Conservation (phyloP, 371 early-diverging fungal genomes). For the Mortierella sp. region DNA sequence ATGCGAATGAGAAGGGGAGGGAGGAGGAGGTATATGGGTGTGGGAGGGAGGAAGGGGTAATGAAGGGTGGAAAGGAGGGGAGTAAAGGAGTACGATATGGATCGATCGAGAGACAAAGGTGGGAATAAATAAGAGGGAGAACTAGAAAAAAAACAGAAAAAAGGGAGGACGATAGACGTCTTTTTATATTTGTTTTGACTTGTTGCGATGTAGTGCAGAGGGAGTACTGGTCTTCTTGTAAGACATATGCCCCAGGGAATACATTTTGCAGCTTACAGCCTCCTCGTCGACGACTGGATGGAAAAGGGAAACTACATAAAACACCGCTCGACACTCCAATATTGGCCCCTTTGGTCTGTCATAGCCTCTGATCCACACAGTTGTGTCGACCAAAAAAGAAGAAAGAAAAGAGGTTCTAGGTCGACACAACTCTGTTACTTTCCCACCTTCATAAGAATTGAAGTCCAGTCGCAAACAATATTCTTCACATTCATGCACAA, state of each 20-base stretch:
- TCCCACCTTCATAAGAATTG: constrained; percentile 3
- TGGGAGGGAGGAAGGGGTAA: neutral
- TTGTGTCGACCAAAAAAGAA: neutral
- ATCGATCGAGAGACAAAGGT: neutral
- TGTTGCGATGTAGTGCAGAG: too few relatives aligned
- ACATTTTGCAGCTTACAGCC: too few relatives aligned
- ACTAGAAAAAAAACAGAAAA: neutral
- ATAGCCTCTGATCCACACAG: neutral
- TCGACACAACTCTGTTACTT: neutral
- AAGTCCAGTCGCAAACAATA: constrained; percentile 1
- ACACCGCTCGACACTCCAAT: constrained; percentile 1
- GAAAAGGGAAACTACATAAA: neutral
- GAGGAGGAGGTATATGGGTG: neutral
- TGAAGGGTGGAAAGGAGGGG: neutral
- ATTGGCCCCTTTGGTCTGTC: too few relatives aligned
- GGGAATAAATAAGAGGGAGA: neutral
- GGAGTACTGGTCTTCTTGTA: too few relatives aligned
- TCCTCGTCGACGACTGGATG: constrained; percentile 5
- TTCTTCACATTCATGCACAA: neutral
- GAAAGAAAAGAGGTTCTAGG: neutral
- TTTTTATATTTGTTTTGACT: constrained; percentile 3
- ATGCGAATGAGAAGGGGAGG: neutral
- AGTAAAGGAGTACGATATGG: neutral
- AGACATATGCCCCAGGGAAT: too few relatives aligned
- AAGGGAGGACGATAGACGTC: neutral